phyloP scores from a whole-genome alignment of 2,329 filamentous ascomycete genomes.

The Nemania abortiva region DNA sequence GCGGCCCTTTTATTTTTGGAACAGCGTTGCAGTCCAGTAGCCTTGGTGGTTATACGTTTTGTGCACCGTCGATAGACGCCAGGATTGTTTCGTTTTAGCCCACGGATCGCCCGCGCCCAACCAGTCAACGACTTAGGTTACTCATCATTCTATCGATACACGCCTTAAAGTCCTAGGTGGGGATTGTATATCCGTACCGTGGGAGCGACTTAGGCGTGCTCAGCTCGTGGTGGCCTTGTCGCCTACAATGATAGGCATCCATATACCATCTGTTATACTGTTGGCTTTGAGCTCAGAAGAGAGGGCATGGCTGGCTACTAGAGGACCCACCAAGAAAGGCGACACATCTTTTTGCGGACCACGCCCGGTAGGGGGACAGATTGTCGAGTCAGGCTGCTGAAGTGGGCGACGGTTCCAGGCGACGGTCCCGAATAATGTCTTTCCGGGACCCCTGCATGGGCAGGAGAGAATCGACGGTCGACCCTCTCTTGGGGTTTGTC shows the following conservation, averaged over 20 bases:
- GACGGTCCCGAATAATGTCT: background rate
- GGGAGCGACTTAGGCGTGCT: background rate
- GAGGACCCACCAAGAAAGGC: conserved; percentile 9
- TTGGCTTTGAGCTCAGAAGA: background rate
- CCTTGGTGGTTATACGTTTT: background rate
- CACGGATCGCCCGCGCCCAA: conserved; percentile 1
- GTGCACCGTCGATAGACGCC: conserved; percentile 9
- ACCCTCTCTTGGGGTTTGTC: background rate
- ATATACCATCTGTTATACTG: background rate
- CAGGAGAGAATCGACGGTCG: background rate
- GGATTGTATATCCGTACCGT: background rate
- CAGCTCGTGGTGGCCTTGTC: background rate
- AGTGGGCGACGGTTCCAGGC: conserved; percentile 8
- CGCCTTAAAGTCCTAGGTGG: conserved; percentile 31
- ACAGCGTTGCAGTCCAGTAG: background rate
- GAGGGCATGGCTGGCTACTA: background rate
- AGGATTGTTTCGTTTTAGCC: conserved; percentile 13
- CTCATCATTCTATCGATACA: conserved; percentile 25
- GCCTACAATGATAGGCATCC: conserved; percentile 20
- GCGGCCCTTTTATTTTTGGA: conserved; percentile 19
- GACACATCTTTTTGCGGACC: conserved; percentile 21
- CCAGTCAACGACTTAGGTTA: conserved; percentile 6
- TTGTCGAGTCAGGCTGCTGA: conserved; percentile 17
- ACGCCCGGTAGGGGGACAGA: background rate
- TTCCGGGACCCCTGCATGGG: conserved; percentile 18